phyloP scores from a whole-genome alignment of 2,329 filamentous ascomycete genomes.

The Madurella fahalii region DNA sequence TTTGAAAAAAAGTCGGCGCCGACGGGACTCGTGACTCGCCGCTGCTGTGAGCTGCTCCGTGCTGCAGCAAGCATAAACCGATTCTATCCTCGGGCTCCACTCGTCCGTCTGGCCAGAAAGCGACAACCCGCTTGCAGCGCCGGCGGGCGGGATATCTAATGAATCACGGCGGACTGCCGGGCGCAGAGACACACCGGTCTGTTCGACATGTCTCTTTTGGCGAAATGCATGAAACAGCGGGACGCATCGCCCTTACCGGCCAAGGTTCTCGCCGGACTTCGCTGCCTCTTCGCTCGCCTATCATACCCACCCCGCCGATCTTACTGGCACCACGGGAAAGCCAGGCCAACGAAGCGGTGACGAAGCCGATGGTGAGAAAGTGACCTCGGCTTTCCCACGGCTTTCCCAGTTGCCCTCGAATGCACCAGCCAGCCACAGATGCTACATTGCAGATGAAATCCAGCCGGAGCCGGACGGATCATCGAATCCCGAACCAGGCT shows the following conservation, averaged over 20 bases:
- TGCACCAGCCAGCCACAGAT: constrained; percentile 3
- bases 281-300: background rate
- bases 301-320: constrained; percentile 6
- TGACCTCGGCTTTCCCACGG: background rate
- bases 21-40: background rate
- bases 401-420: background rate
- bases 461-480: background rate
- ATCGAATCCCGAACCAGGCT: too few species aligned
- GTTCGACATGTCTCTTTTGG: too few species aligned
- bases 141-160: too few species aligned
- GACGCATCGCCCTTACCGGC: too few species aligned
- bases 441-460: constrained; percentile 1
- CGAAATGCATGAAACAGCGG: too few species aligned
- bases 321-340: background rate
- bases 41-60: background rate
- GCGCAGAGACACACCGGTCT: too few species aligned
- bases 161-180: too few species aligned
- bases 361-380: background rate
- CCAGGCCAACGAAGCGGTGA: background rate
- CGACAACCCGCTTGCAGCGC: background rate
- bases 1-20: background rate
- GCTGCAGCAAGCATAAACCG: background rate
- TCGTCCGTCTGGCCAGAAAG: background rate
- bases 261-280: too few species aligned
- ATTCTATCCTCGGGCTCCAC: background rate